Base-by-base conservation (phyloP, 2,329 filamentous ascomycete genomes). In the Penicillium corylophilum region DNA sequence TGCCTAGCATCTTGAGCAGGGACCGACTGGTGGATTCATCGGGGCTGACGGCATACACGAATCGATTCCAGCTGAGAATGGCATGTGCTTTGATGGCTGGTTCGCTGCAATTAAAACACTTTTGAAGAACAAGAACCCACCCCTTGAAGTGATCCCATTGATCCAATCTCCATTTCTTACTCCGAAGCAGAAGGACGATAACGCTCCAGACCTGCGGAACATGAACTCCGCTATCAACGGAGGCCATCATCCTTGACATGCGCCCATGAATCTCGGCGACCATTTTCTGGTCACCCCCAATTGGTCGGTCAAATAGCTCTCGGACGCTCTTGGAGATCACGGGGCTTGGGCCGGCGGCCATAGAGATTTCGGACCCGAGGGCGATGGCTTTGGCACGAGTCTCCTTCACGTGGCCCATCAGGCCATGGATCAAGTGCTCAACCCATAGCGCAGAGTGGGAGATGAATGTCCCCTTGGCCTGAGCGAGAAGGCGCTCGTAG, bases 151-250 rank as follows among this genome's bases (percentile, higher is more conserved):
- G 83, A 28, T 86, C 79, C 89, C 93, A 97, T 33, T 75, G 70
- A 23, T 82, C 74, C 67, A 85, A 58, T 76, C 84, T 64, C 77
- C 78, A 58, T 69, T 84, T 71, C 73, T 84, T 73, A 55, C 72
- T 77, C 47, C 88, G 84, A 43, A 96, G 77, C 49, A 96, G 84
- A 2, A 96, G 79, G 6, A 93, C 83, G 2, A 95, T 77, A 31
- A 90, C 82, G 52, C 88, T 88, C 93, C 93, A 97, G 20, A 97
- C 89, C 59, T 91, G 88, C 5, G 94, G 92, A 0, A 95, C 91
- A 35, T 83, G 78, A 0, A 79, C 70, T 9, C 82, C 83, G 20
- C 83, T 80, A 12, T 84, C 81, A 56, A 84, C 81, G 23, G 75
- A 73, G 5, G 74, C 64, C 58, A 87, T 78, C 85, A 94, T 89